Percentiles rank a stretch among this genome's conserved stretches.
Conservation (phyloP, 1,284 basidiomycete genomes). For the Bjerkandera adusta region DNA sequence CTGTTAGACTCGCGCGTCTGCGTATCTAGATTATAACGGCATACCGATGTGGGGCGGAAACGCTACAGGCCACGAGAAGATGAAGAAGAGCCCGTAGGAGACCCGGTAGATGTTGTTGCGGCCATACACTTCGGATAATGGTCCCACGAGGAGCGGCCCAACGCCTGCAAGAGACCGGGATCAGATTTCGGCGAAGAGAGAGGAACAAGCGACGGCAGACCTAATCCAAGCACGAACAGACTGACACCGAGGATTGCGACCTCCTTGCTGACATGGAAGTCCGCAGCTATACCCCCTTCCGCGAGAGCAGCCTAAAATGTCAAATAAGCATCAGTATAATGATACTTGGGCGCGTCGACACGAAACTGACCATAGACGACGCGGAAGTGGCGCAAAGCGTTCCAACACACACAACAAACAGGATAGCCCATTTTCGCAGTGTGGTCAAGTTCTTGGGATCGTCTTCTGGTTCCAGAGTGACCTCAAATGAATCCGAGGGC, state of each 20-base stretch:
- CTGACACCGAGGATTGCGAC: constrained; percentile 72
- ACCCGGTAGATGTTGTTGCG: constrained; percentile 38
- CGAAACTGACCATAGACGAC: constrained; percentile 59
- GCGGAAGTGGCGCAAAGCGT: constrained; percentile 68
- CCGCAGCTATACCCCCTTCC: constrained; percentile 54
- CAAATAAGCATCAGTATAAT: constrained; percentile 7
- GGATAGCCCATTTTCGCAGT: constrained; percentile 54
- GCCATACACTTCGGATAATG: constrained; percentile 53
- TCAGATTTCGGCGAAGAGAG: neutral
- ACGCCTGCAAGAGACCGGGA: constrained; percentile 27
- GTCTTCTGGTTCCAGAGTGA: constrained; percentile 44
- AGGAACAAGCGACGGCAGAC: constrained; percentile 18
- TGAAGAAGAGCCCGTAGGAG: constrained; percentile 38
- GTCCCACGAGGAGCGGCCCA: constrained; percentile 50
- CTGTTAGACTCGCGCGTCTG: too few relatives aligned
- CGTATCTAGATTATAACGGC: too few relatives aligned
- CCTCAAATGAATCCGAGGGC: constrained; percentile 18
- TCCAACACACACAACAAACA: constrained; percentile 50
- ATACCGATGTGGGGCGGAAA: constrained; percentile 48
- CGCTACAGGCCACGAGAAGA: constrained; percentile 52
- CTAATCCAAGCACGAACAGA: constrained; percentile 65
- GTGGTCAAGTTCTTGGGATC: constrained; percentile 47
- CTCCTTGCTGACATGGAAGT: constrained; percentile 60
- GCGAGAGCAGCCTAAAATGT: constrained; percentile 61
- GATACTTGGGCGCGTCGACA: neutral